Base-by-base conservation (phyloP, 352 stramenopile species). In the Globisporangium middletonii region DNA sequence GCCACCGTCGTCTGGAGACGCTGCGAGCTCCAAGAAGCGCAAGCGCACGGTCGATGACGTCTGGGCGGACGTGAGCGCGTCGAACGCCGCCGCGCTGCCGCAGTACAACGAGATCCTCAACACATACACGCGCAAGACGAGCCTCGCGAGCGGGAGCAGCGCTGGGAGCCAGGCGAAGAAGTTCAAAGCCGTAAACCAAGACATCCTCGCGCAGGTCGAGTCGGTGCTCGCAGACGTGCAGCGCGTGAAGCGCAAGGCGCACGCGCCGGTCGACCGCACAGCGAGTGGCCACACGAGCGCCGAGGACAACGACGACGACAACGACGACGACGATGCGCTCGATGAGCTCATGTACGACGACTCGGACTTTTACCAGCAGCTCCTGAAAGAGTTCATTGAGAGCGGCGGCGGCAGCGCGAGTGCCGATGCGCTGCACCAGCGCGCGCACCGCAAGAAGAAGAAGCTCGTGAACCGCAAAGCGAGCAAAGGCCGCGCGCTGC, bases 371-470 rank as follows among this genome's bases (percentile, higher is more conserved):
- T 93, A 92, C 69, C 83, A 95, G 69, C 86, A 95, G 65, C 67
- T 95, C 46, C 67, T 95, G 23, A 95, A 95, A 61, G 86, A 95
- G 64, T 95, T 90, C 61, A 91, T 95, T 30, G 86, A 95, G 45
- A 89, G 72, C 58, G 79, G 80, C 30, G 75, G 73, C 48, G 77
- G 66, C 58, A 66, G 47, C 15, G 18, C 23, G 3, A 18, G n/a
- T 7, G 72, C 83, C 45, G 82, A 84, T 9, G 67, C 63, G 38
- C 70, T 88, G 23, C 58, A 82, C 46, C 69, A 64, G 28, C 82
- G 81, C 30, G 80, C 76, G 30, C 73, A 90, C 50, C 75, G 77
- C 60, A 95, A 95, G 75, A 94, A 92, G 66, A 87, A 83, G 57
- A 92, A 92, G 76, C 55, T 69, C 13, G 82, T 95, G n/a, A 93